A percentile compares a stretch with the other conserved stretches of the same genome.
phyloP scores from a whole-genome alignment of 2,329 filamentous ascomycete species.

The Aspergillus awamori region DNA sequence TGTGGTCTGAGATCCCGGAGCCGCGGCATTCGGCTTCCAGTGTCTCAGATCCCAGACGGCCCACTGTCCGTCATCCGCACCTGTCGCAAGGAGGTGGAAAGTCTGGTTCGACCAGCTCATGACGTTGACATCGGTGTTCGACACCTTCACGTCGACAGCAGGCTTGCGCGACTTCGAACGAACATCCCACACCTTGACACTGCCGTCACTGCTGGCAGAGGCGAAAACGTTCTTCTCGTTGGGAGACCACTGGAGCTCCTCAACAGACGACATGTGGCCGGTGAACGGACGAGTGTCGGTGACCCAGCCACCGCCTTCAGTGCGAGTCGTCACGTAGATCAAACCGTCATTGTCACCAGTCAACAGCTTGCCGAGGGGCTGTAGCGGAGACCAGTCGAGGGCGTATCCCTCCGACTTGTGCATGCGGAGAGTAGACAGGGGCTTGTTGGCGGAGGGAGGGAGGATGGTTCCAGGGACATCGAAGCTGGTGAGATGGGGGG shows the following conservation, averaged over 20 bases:
- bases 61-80: constrained; percentile 92
- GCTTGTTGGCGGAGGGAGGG: constrained; percentile 82
- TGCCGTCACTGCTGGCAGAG: constrained; percentile 90
- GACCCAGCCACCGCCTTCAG: constrained; percentile 84
- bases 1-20: constrained; percentile 53
- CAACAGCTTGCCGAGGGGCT: constrained; percentile 79
- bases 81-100: constrained; percentile 84
- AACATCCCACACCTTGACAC: constrained; percentile 93
- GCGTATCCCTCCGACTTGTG: constrained; percentile 95
- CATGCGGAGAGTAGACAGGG: constrained; percentile 80
- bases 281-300: constrained; percentile 82
- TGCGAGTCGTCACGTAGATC: constrained; percentile 85
- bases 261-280: constrained; percentile 82
- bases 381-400: constrained; percentile 89
- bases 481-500: constrained; percentile 84
- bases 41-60: constrained; percentile 94
- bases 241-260: constrained; percentile 97
- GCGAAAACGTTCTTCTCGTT: constrained; percentile 92
- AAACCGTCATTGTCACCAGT: constrained; percentile 89
- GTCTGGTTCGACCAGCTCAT: constrained; percentile 93
- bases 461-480: constrained; percentile 83
- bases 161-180: constrained; percentile 85
- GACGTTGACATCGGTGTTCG: constrained; percentile 87
- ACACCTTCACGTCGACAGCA: constrained; percentile 85
- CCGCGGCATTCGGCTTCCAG: constrained; percentile 73